These are phyloP conservation scores for Hanseniaspora vineae DNA, from an alignment of 805 yeast species.

Conservation along the genomic window DNA sequence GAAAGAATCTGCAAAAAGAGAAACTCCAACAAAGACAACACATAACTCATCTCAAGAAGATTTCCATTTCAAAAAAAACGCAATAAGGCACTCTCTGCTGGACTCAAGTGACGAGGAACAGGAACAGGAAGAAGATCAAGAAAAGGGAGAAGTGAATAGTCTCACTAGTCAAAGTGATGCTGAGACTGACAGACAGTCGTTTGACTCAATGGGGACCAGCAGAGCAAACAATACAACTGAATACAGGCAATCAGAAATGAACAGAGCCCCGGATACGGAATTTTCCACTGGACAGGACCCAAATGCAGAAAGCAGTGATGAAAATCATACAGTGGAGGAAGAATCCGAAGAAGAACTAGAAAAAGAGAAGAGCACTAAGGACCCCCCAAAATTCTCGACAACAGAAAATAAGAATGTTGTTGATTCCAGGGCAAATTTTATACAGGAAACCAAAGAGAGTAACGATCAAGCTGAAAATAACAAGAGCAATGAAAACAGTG, in stretches of 20 bases:
- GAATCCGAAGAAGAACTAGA: slow-evolving; percentile 1
- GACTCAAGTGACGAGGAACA: slow-evolving; percentile 5
- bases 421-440: slow-evolving; percentile 3
- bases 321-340: no score
- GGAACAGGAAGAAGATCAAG: slow-evolving; percentile 1
- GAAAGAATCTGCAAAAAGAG: no score
- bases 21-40: no score
- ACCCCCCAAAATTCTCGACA: background rate
- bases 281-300: no score
- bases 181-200: no score
- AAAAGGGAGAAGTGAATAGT: slow-evolving; percentile 6
- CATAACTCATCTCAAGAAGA: background rate
- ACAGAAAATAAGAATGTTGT: background rate
- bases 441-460: slow-evolving; percentile 1
- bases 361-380: slow-evolving; percentile 5
- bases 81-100: background rate
- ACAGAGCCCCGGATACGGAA: no score
- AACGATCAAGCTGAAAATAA: slow-evolving; percentile 8
- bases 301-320: no score
- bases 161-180: background rate
- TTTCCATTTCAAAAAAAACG: background rate
- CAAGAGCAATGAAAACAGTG: slow-evolving; percentile 5
- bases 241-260: no score
- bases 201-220: no score
- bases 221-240: no score